Conservation (phyloP, 164 flowering plant species). For the Vitis amurensis region DNA sequence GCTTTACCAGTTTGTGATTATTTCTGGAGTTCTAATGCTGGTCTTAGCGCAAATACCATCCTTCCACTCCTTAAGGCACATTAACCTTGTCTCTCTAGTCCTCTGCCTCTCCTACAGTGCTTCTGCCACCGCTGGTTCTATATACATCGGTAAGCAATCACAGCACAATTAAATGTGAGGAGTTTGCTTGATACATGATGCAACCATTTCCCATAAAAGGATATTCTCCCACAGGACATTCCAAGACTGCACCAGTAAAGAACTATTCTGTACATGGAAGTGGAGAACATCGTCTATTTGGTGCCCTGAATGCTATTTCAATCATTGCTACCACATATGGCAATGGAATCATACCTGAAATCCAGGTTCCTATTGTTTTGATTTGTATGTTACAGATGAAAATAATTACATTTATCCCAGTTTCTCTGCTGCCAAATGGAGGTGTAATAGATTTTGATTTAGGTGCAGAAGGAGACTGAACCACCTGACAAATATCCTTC, state of each 20-base stretch:
- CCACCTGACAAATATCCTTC: too few species aligned
- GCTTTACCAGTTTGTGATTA: conserved; percentile 35
- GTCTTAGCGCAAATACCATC: conserved; percentile 51
- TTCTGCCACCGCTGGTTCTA: conserved; percentile 37
- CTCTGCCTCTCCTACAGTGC: conserved; percentile 39
- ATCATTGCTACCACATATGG: conserved; percentile 50
- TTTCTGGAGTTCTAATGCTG: conserved; percentile 31
- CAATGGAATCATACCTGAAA: conserved; percentile 54
- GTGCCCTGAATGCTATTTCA: conserved; percentile 36
- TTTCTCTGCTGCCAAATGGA: too few species aligned
- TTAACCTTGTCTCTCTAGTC: conserved; percentile 43
- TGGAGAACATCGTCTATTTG: conserved; percentile 21
- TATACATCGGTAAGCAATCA: conserved; percentile 31
- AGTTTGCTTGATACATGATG: too few species aligned
- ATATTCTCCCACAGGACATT: conserved; percentile 21
- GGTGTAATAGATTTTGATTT: too few species aligned
- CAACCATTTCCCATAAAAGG: too few species aligned
- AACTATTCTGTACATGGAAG: conserved; percentile 29
- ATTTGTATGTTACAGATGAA: too few species aligned
- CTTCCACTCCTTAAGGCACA: conserved; percentile 53
- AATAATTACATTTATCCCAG: too few species aligned
- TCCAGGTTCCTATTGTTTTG: conserved; percentile 34
- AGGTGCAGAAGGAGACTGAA: conserved; percentile 2
- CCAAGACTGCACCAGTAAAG: conserved; percentile 28
- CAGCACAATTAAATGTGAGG: too few species aligned